Evolutionary conservation across 1,284 basidiomycete genomes (phyloP).

Genomic region (Pyrrhoderma lamaoense): DNA sequence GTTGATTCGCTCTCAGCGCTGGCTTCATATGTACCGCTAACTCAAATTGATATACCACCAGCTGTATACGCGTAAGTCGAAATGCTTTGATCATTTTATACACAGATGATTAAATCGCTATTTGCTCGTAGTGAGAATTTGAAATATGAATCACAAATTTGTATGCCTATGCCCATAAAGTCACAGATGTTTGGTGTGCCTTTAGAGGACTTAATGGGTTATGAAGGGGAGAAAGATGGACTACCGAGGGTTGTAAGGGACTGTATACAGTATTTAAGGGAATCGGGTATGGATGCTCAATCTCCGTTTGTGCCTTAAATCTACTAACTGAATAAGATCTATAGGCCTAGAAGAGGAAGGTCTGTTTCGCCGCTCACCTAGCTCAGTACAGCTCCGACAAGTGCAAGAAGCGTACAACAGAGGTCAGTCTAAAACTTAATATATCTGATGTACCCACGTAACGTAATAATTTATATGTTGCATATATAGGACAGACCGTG

Average conservation of each 20-base stretch:
- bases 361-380: slow-evolving; percentile 72
- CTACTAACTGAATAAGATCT: slow-evolving; percentile 1
- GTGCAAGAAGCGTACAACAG: slow-evolving; percentile 78
- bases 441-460: too few species aligned
- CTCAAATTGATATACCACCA: slow-evolving; percentile 78
- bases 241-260: slow-evolving; percentile 75
- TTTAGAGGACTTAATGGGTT: slow-evolving; percentile 75
- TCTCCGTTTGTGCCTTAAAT: neutral
- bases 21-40: slow-evolving; percentile 67
- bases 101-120: neutral
- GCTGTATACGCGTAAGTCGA: slow-evolving; percentile 62
- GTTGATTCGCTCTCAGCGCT: slow-evolving; percentile 69
- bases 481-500: slow-evolving; percentile 47
- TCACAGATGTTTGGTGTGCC: slow-evolving; percentile 72
- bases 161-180: slow-evolving; percentile 48
- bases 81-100: slow-evolving; percentile 3
- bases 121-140: slow-evolving; percentile 53
- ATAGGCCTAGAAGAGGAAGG: slow-evolving; percentile 68
- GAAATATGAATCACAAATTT: slow-evolving; percentile 61
- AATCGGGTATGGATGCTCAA: slow-evolving; percentile 36
- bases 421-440: slow-evolving; percentile 32
- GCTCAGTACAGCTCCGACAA: slow-evolving; percentile 58
- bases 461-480: too few species aligned
- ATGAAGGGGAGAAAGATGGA: slow-evolving; percentile 69
- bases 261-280: slow-evolving; percentile 63